These are phyloP conservation scores for Acanthamoeba polyphaga DNA, from an alignment of 208 protist genomes.

Conservation along the genomic window DNA sequence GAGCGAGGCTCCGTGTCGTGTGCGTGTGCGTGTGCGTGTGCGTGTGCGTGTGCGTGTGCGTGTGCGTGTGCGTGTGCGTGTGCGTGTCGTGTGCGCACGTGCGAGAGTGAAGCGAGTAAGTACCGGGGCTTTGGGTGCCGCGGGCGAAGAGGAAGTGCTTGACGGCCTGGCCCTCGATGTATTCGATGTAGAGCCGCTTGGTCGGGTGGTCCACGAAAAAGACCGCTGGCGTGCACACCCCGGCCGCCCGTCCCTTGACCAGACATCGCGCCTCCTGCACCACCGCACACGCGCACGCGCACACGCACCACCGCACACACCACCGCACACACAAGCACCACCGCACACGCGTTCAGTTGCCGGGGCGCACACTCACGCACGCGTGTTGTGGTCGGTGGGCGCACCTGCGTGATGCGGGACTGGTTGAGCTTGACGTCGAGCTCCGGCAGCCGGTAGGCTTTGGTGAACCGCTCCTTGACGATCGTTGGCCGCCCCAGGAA, in stretches of 20 bases:
- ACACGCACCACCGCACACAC: background rate
- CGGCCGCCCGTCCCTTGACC: slow-evolving; percentile 33
- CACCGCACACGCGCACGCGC: background rate
- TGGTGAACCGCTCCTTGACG: slow-evolving; percentile 92
- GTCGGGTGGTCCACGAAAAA: slow-evolving; percentile 75
- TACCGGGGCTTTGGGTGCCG: background rate
- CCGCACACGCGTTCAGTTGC: no score
- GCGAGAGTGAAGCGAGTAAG: background rate
- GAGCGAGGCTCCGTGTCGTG: no score
- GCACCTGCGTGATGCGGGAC: slow-evolving; percentile 76
- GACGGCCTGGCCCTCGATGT: slow-evolving; percentile 82
- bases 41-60: no score
- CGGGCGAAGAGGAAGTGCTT: slow-evolving; percentile 57
- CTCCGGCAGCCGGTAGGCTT: slow-evolving; percentile 88
- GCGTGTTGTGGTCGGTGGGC: no score
- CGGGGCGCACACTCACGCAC: no score
- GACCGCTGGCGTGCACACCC: slow-evolving; percentile 80
- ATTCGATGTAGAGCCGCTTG: slow-evolving; percentile 82
- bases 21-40: no score
- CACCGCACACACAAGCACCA: background rate
- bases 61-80: no score
- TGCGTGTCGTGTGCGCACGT: background rate
- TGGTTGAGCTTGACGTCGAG: slow-evolving; percentile 87
- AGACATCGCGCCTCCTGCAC: slow-evolving; percentile 75
- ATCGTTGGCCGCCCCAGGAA: slow-evolving; percentile 84